A percentile compares a stretch with the other conserved stretches of the same genome.
These are phyloP conservation scores for Hyphodiscus sp. DNA, from an alignment of 2,329 filamentous ascomycete genomes.

Conservation along the genomic window DNA sequence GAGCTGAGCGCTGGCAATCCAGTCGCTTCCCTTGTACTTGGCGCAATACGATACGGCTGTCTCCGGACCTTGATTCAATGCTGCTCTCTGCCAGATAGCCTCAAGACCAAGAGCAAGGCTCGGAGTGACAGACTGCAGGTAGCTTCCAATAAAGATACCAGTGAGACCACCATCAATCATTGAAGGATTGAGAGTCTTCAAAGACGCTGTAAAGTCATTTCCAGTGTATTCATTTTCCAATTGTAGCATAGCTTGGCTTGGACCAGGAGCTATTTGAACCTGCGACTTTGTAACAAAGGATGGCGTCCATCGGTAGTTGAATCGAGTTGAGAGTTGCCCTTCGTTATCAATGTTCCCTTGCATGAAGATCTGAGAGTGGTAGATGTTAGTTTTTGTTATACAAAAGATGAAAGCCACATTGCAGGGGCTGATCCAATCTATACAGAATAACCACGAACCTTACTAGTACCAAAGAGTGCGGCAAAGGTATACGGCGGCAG, in stretches of 20 bases:
- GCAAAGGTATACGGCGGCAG: conserved; percentile 94
- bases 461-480: conserved; percentile 86
- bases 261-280: conserved; percentile 73
- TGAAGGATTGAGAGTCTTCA: conserved; percentile 96
- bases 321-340: conserved; percentile 76
- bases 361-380: conserved; percentile 68
- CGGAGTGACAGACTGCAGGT: conserved; percentile 88
- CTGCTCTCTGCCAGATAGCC: conserved; percentile 86
- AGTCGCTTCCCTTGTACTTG: conserved; percentile 85
- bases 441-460: conserved; percentile 49
- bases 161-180: conserved; percentile 86
- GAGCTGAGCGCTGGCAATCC: conserved; percentile 87
- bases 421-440: not conserved
- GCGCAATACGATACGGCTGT: conserved; percentile 84
- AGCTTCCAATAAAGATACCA: conserved; percentile 92
- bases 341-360: conserved; percentile 96
- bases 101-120: conserved; percentile 83
- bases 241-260: conserved; percentile 79
- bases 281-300: conserved; percentile 80
- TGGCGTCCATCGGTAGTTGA: conserved; percentile 86
- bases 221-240: conserved; percentile 95
- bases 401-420: not conserved
- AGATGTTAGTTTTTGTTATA: not conserved
- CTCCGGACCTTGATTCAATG: conserved; percentile 81
- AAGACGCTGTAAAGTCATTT: conserved; percentile 82